phyloP scores from a whole-genome alignment of 495 filamentous ascomycete species.

The Neurospora cerealis region DNA sequence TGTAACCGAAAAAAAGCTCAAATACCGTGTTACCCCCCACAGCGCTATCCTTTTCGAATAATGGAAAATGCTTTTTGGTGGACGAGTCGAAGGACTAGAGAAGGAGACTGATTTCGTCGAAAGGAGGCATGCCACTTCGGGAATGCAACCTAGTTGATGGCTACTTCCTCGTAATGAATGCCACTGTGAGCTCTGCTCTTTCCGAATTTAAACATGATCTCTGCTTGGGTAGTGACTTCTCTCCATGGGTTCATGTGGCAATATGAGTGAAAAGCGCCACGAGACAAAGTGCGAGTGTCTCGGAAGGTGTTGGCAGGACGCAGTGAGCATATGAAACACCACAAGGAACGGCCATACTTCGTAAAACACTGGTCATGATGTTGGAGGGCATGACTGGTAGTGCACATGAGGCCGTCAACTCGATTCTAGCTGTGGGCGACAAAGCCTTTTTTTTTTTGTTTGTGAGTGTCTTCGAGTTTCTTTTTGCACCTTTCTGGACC shows the following conservation, averaged over 20 bases:
- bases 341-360: too few species aligned
- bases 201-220: background rate
- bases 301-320: too few species aligned
- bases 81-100: background rate
- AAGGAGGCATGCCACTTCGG: background rate
- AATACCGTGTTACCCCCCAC: too few species aligned
- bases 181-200: background rate
- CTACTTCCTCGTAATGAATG: background rate
- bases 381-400: background rate
- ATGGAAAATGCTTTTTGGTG: background rate
- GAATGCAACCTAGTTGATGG: background rate
- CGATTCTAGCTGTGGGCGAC: background rate
- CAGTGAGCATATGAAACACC: too few species aligned
- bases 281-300: background rate
- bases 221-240: background rate
- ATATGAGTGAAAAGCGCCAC: background rate
- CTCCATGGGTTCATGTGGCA: background rate
- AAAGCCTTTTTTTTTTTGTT: background rate
- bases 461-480: background rate
- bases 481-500: too few species aligned
- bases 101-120: background rate
- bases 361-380: too few species aligned
- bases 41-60: background rate
- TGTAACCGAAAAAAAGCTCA: too few species aligned
- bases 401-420: background rate